Percentiles rank a stretch among this genome's conserved stretches.
Conservation (phyloP, 2,329 filamentous ascomycete species). For the Monosporascus sp. region DNA sequence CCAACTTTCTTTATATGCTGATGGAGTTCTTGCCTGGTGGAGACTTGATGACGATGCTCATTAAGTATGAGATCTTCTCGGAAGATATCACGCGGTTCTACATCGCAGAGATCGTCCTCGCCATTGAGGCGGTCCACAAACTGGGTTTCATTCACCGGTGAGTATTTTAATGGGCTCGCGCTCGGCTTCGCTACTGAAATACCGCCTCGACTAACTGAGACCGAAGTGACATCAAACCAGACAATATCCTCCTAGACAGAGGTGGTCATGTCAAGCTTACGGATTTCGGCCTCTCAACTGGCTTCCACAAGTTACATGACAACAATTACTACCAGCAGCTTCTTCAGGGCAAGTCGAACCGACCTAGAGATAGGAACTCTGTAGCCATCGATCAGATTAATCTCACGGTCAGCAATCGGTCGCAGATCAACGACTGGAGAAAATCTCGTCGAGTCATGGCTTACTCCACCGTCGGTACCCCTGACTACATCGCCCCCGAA, state of each 20-base stretch:
- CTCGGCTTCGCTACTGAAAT: neutral
- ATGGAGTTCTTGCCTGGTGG: conserved; percentile 99
- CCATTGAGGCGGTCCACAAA: conserved; percentile 98
- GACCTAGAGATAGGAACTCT: conserved; percentile 78
- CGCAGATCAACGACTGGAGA: conserved; percentile 98
- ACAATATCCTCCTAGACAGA: conserved; percentile 94
- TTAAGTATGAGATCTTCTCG: conserved; percentile 99
- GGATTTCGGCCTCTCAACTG: conserved; percentile 95
- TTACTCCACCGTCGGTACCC: conserved; percentile 96
- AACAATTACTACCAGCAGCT: conserved; percentile 98
- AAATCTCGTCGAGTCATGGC: conserved; percentile 93
- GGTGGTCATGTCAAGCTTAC: conserved; percentile 97
- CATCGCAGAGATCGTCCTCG: conserved; percentile 95
- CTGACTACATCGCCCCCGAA: conserved; percentile 97
- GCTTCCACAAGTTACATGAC: conserved; percentile 96
- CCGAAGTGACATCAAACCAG: conserved; percentile 90
- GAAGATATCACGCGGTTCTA: conserved; percentile 99
- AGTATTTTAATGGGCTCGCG: conserved; percentile 23
- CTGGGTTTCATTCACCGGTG: conserved; percentile 97
- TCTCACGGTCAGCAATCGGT: conserved; percentile 92
- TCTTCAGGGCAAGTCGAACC: conserved; percentile 71
- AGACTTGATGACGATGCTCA: conserved; percentile 99
- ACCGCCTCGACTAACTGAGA: neutral
- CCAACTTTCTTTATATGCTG: conserved; percentile 94
- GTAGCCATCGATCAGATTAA: conserved; percentile 98